phyloP scores from a whole-genome alignment of 495 filamentous ascomycete species.

The Chaetomium cochliodes region DNA sequence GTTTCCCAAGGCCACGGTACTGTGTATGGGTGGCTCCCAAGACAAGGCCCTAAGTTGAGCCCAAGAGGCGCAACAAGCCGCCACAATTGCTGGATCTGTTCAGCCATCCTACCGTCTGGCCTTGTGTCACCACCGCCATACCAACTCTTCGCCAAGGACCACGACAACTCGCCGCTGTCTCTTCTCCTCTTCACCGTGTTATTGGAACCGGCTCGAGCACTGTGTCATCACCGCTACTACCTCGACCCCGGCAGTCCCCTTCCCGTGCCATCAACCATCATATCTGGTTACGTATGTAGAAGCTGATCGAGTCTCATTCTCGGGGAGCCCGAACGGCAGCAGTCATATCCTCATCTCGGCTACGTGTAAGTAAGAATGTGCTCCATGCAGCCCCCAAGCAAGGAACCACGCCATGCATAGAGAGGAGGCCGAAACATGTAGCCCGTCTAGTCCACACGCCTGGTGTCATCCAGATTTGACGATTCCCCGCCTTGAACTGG shows the following conservation, averaged over 20 bases:
- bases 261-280: neutral
- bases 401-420: neutral
- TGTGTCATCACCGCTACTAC: neutral
- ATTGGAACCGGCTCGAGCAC: neutral
- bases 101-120: neutral
- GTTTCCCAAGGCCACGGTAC: neutral
- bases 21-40: neutral
- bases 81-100: neutral
- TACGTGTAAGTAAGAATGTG: neutral
- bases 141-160: neutral
- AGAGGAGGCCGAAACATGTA: conserved; percentile 11
- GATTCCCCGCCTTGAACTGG: neutral
- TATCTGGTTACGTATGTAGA: no score
- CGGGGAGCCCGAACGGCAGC: neutral
- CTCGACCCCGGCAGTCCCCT: neutral
- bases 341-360: neutral
- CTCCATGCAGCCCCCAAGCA: conserved; percentile 4
- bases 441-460: neutral
- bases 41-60: neutral
- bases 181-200: neutral
- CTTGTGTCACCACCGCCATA: neutral
- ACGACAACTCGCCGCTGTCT: neutral
- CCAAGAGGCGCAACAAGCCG: neutral
- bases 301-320: neutral
- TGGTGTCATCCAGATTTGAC: neutral